Conservation (phyloP, 495 filamentous ascomycete genomes). For the Aspergillus leporis region DNA sequence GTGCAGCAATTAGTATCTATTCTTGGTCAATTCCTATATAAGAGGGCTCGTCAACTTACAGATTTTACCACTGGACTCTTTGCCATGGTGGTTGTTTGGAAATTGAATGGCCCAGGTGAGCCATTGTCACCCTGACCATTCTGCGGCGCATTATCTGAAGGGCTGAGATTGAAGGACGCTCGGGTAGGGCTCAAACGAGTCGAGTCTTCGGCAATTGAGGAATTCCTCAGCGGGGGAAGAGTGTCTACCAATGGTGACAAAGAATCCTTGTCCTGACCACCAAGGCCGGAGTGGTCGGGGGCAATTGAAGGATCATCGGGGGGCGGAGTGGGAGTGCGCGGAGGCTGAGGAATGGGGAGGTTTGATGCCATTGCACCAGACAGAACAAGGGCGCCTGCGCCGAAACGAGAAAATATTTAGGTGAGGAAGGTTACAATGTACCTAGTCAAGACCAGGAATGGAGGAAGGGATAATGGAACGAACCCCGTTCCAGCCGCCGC, state of each 20-base stretch:
- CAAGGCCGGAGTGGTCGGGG: slow-evolving; percentile 14
- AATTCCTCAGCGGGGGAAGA: slow-evolving; percentile 36
- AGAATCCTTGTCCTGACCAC: slow-evolving; percentile 56
- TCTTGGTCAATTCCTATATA: slow-evolving; percentile 5
- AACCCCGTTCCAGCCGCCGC: slow-evolving; percentile 2
- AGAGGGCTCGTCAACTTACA: slow-evolving; percentile 46
- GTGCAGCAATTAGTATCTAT: slow-evolving; percentile 14
- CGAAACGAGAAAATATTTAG: not conserved
- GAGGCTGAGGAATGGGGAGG: slow-evolving; percentile 63
- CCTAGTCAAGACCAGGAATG: not conserved
- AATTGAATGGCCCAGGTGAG: slow-evolving; percentile 77
- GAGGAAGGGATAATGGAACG: slow-evolving; percentile 1
- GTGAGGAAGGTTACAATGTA: not conserved
- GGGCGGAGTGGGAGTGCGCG: slow-evolving; percentile 69
- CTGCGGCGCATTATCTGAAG: slow-evolving; percentile 36
- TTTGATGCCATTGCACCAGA: slow-evolving; percentile 52
- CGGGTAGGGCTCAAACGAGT: slow-evolving; percentile 42
- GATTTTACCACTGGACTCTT: slow-evolving; percentile 77
- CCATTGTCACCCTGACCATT: slow-evolving; percentile 44
- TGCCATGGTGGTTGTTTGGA: slow-evolving; percentile 78
- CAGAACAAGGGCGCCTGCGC: slow-evolving; percentile 10
- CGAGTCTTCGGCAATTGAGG: slow-evolving; percentile 26
- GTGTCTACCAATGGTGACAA: slow-evolving; percentile 61
- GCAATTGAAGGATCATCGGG: slow-evolving; percentile 48
- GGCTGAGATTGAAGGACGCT: slow-evolving; percentile 44